phyloP scores from a whole-genome alignment of 2,329 filamentous ascomycete genomes.

The Penicillium fuscoglaucum region DNA sequence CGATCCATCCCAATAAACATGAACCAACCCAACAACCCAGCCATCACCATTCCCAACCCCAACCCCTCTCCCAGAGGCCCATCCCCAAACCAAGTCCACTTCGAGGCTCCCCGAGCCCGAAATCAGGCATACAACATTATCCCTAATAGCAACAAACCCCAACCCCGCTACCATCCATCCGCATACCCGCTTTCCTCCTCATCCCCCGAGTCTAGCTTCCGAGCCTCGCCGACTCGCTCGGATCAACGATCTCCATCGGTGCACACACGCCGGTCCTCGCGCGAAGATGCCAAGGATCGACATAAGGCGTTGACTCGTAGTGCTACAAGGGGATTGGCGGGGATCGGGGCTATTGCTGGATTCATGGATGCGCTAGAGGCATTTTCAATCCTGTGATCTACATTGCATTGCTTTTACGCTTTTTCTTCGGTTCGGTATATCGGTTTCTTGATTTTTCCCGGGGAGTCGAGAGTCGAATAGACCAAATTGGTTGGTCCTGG shows the following conservation, averaged over 20 bases:
- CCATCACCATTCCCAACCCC: constrained; percentile 7
- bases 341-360: constrained; percentile 40
- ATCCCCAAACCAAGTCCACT: constrained; percentile 18
- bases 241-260: constrained; percentile 20
- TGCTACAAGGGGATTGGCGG: constrained; percentile 38
- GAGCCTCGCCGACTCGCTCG: constrained; percentile 18
- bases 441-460: not conserved
- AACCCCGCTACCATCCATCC: constrained; percentile 17
- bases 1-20: constrained; percentile 19
- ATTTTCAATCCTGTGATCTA: constrained; percentile 24
- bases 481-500: not conserved
- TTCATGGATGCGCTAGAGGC: constrained; percentile 44
- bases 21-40: constrained; percentile 4
- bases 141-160: constrained; percentile 5
- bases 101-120: constrained; percentile 11
- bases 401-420: not conserved
- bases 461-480: not conserved
- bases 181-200: constrained; percentile 23
- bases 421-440: not conserved
- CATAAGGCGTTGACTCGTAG: constrained; percentile 34
- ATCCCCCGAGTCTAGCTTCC: constrained; percentile 19
- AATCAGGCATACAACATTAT: constrained; percentile 14
- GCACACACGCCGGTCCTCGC: constrained; percentile 14
- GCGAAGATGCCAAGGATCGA: constrained; percentile 25
- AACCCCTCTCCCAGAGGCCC: constrained; percentile 15